phyloP scores from a whole-genome alignment of 202 grass and related monocot species.

The Schoenoplectus tabernaemontani region DNA sequence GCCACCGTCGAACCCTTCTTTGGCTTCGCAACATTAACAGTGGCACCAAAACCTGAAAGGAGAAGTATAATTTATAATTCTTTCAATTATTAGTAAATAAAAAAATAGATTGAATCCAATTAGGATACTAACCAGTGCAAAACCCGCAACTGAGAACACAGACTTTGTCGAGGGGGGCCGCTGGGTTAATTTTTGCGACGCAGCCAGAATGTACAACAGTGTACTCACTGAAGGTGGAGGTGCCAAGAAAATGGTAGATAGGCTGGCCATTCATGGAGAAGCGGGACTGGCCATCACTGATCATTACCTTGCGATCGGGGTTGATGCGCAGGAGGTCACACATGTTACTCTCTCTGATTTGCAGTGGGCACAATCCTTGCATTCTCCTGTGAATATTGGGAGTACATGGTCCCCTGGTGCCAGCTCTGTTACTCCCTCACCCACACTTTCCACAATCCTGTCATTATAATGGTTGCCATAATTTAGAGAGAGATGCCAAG shows the following conservation, averaged over 20 bases:
- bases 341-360: conserved; percentile 70
- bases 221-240: conserved; percentile 65
- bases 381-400: conserved; percentile 60
- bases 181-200: conserved; percentile 50
- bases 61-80: not conserved
- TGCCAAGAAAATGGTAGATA: conserved; percentile 54
- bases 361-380: conserved; percentile 67
- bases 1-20: conserved; percentile 70
- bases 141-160: conserved; percentile 60
- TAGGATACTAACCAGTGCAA: conserved; percentile 45
- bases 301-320: conserved; percentile 50
- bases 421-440: conserved; percentile 52
- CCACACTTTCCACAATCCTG: conserved; percentile 67
- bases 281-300: conserved; percentile 36
- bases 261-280: conserved; percentile 47
- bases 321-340: conserved; percentile 58
- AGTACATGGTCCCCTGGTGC: conserved; percentile 64
- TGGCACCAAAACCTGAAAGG: conserved; percentile 55
- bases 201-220: conserved; percentile 54
- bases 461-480: not conserved
- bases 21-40: conserved; percentile 81
- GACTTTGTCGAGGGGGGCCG: conserved; percentile 59
- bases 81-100: not conserved
- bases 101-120: not conserved
- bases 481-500: not conserved